Evolutionary conservation across 2,329 filamentous ascomycete species (phyloP).

Genomic region (Chaetomiaceae sp.): DNA sequence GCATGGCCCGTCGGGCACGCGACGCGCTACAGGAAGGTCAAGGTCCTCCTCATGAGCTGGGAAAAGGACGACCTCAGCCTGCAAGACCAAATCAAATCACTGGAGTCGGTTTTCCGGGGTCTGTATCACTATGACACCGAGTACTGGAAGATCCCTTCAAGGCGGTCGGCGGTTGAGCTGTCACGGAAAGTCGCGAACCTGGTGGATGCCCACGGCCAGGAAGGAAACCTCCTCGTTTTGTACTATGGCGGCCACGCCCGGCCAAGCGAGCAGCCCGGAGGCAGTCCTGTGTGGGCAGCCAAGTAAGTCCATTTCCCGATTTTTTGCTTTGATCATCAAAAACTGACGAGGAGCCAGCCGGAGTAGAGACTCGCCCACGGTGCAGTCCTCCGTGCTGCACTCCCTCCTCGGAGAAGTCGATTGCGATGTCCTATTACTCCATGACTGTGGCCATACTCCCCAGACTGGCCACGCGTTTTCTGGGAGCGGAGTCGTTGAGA

Average conservation of each 20-base stretch:
- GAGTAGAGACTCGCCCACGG: slow-evolving; percentile 10
- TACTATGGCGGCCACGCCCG: slow-evolving; percentile 22
- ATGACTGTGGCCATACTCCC: slow-evolving; percentile 39
- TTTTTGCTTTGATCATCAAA: no score
- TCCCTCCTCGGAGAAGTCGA: slow-evolving; percentile 17
- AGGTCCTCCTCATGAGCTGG: slow-evolving; percentile 22
- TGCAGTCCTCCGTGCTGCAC: slow-evolving; percentile 20
- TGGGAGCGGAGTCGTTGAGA: slow-evolving; percentile 32
- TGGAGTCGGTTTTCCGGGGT: slow-evolving; percentile 16
- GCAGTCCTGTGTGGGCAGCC: slow-evolving; percentile 18
- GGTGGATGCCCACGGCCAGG: slow-evolving; percentile 8
- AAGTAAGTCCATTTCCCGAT: slow-evolving; percentile 5
- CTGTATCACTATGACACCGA: slow-evolving; percentile 21
- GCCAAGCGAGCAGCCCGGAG: slow-evolving; percentile 10
- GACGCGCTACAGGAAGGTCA: slow-evolving; percentile 15
- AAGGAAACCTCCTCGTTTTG: slow-evolving; percentile 20
- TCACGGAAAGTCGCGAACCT: slow-evolving; percentile 13
- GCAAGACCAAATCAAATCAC: slow-evolving; percentile 7
- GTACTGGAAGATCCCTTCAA: slow-evolving; percentile 20
- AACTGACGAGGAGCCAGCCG: slow-evolving; percentile 10
- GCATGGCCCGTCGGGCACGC: slow-evolving; percentile 10
- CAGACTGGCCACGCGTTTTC: slow-evolving; percentile 48
- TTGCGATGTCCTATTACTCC: slow-evolving; percentile 34
- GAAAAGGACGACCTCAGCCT: slow-evolving; percentile 17
- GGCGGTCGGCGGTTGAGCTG: slow-evolving; percentile 11